Percentiles rank a stretch among this genome's conserved stretches.
Evolutionary conservation across 139 green algal species (phyloP).

Genomic region (Tetradesmus lagerheimii): DNA sequence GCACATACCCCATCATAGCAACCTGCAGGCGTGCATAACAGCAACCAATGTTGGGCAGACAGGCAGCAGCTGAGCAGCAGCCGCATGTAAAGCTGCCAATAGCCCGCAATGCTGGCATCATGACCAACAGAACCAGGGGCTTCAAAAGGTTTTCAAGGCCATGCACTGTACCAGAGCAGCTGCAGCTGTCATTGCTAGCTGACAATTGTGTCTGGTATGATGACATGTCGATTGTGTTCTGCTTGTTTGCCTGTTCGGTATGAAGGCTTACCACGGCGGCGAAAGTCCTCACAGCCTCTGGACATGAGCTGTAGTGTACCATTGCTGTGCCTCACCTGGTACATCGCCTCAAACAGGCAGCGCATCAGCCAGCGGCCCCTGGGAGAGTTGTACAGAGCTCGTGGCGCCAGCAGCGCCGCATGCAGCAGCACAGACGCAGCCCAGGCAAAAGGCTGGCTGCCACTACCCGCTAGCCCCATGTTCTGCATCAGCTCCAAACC

Average conservation of each 20-base stretch:
- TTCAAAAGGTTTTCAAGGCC: no score
- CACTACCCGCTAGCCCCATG: constrained; percentile 6
- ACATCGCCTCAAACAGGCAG: constrained; percentile 7
- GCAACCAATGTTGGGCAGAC: not conserved
- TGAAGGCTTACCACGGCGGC: no score
- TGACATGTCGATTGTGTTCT: no score
- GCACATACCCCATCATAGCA: not conserved
- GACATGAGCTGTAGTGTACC: not conserved
- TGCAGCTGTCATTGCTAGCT: no score
- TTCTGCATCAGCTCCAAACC: constrained; percentile 16
- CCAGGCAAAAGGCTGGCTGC: not conserved
- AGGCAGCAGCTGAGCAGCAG: no score
- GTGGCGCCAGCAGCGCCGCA: not conserved
- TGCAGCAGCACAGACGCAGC: not conserved
- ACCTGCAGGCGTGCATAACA: not conserved
- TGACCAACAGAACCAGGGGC: no score
- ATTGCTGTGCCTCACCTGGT: not conserved
- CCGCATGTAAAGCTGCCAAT: no score
- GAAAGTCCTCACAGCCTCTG: no score
- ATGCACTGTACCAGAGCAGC: no score
- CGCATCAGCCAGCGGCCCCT: constrained; percentile 15
- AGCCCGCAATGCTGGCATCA: no score
- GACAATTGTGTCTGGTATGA: no score
- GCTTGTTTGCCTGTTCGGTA: no score
- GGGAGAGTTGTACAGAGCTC: constrained; percentile 10